Conservation (phyloP, 352 stramenopile genomes). For the Globisporangium spiculum region DNA sequence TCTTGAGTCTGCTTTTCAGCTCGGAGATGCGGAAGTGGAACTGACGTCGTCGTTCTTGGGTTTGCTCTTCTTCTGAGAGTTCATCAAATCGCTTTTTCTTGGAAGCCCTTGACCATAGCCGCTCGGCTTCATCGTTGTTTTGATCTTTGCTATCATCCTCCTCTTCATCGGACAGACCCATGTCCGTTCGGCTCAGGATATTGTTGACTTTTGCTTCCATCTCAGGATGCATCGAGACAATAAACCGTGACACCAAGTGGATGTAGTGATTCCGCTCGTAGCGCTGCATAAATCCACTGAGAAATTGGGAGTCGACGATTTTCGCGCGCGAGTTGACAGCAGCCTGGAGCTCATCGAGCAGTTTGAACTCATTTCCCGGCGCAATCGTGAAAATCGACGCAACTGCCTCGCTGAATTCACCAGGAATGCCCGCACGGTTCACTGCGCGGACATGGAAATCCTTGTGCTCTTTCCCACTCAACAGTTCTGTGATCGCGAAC, state of each 20-base stretch:
- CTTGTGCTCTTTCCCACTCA: slow-evolving; percentile 66
- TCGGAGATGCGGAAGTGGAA: slow-evolving; percentile 78
- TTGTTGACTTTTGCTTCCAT: slow-evolving; percentile 44
- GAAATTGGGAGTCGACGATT: slow-evolving; percentile 71
- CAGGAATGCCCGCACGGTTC: slow-evolving; percentile 50
- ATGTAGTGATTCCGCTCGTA: slow-evolving; percentile 77
- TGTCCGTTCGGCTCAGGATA: slow-evolving; percentile 33
- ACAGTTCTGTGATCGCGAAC: slow-evolving; percentile 41
- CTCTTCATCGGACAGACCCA: neutral
- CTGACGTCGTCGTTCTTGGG: slow-evolving; percentile 53
- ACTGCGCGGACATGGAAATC: slow-evolving; percentile 64
- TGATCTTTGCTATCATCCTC: slow-evolving; percentile 1
- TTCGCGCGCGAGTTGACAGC: slow-evolving; percentile 69
- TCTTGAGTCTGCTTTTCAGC: slow-evolving; percentile 48
- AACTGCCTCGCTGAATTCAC: slow-evolving; percentile 44
- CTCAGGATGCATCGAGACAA: slow-evolving; percentile 50
- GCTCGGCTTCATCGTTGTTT: slow-evolving; percentile 9
- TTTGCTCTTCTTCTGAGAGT: slow-evolving; percentile 45
- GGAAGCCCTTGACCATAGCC: slow-evolving; percentile 6
- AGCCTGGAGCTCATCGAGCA: slow-evolving; percentile 76
- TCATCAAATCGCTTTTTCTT: slow-evolving; percentile 45
- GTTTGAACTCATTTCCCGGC: slow-evolving; percentile 57
- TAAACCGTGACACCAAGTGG: slow-evolving; percentile 57
- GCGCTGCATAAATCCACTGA: slow-evolving; percentile 80
- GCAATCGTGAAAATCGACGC: slow-evolving; percentile 62